Percentiles rank a stretch among this genome's conserved stretches.
These are phyloP conservation scores for Pontederia crassipes DNA, from an alignment of 176 grass and related monocot species.

Conservation along the genomic window DNA sequence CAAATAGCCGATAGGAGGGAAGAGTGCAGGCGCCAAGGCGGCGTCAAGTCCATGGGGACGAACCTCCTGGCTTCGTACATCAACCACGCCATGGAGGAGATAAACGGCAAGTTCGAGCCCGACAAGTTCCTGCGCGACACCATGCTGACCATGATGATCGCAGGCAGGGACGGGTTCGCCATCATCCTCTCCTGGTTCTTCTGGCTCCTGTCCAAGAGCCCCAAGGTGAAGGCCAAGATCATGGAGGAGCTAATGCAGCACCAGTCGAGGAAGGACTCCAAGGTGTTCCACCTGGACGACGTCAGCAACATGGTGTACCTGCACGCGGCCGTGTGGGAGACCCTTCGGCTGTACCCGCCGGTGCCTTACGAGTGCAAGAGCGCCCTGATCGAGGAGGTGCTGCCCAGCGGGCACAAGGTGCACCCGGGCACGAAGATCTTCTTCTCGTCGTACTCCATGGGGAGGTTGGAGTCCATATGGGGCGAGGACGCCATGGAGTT, in stretches of 20 bases:
- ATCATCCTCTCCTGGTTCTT: background rate
- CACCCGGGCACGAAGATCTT: background rate
- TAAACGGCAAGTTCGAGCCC: background rate
- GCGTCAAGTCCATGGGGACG: background rate
- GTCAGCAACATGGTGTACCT: background rate
- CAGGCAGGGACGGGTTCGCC: background rate
- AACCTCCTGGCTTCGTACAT: conserved; percentile 56
- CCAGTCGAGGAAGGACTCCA: background rate
- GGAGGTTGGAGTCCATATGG: background rate
- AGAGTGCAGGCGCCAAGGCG: background rate
- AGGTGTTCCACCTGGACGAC: background rate
- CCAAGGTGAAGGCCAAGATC: background rate
- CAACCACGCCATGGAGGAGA: conserved; percentile 27
- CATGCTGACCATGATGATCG: background rate
- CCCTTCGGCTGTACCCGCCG: background rate
- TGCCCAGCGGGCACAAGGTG: background rate
- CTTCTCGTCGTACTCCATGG: background rate
- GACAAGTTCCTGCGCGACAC: background rate
- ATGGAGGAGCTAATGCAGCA: background rate
- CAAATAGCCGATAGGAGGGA: conserved; percentile 31
- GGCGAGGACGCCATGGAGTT: background rate
- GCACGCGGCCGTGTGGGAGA: background rate
- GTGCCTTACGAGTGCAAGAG: background rate
- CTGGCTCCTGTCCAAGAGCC: background rate
- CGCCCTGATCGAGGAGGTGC: background rate